These are phyloP conservation scores for Xerophyta viscosa DNA, from an alignment of 106 monocot species.

Conservation along the genomic window DNA sequence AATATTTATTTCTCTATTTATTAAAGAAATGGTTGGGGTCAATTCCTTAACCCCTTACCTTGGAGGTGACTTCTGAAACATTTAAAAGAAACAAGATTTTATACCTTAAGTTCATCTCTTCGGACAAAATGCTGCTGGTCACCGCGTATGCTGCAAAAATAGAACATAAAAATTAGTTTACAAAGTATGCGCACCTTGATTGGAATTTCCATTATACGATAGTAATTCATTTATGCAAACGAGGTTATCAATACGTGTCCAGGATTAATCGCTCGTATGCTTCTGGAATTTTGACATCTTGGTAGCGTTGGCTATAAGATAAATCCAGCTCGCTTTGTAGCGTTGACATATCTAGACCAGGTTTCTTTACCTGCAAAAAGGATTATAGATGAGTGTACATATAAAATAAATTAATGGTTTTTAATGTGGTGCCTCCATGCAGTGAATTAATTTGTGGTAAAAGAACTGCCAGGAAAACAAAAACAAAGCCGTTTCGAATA, in stretches of 20 bases:
- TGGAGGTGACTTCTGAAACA: too few relatives aligned
- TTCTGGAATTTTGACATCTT: slow-evolving; percentile 78
- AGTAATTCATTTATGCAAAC: too few relatives aligned
- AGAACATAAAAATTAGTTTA: too few relatives aligned
- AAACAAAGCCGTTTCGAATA: too few relatives aligned
- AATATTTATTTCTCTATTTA: too few relatives aligned
- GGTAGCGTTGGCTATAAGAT: slow-evolving; percentile 83
- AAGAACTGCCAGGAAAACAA: too few relatives aligned
- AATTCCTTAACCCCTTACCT: too few relatives aligned
- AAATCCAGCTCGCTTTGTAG: slow-evolving; percentile 96
- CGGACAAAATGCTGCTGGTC: slow-evolving; percentile 97
- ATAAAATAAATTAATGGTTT: not conserved
- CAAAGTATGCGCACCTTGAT: too few relatives aligned
- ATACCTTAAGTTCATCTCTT: slow-evolving; percentile 85
- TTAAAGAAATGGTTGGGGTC: too few relatives aligned
- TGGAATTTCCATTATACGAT: too few relatives aligned
- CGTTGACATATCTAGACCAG: slow-evolving; percentile 95
- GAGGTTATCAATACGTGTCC: slow-evolving; percentile 94
- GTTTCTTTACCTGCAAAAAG: slow-evolving; percentile 76
- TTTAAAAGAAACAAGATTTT: too few relatives aligned
- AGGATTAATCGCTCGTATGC: slow-evolving; percentile 94
- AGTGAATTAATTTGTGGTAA: too few relatives aligned
- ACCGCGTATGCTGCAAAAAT: slow-evolving; percentile 58
- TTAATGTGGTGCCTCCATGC: not conserved
- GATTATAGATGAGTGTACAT: not conserved